These are phyloP conservation scores for Bremia lactucae DNA, from an alignment of 352 stramenopile genomes.

Conservation along the genomic window DNA sequence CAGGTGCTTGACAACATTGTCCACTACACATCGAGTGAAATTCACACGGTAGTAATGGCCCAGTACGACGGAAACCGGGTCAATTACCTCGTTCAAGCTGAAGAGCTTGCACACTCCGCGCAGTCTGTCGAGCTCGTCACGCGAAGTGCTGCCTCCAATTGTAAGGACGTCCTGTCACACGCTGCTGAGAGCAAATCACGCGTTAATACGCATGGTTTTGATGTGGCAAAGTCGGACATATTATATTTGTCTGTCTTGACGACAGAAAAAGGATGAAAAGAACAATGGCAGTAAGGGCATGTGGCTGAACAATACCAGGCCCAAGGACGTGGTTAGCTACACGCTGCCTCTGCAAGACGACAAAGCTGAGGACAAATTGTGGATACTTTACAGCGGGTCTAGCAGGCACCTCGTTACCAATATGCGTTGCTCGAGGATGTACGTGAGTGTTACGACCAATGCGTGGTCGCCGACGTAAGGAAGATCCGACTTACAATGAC, in stretches of 20 bases:
- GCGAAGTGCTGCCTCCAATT: neutral
- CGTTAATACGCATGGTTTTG: neutral
- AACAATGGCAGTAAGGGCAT: too few species aligned
- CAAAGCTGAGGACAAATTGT: too few species aligned
- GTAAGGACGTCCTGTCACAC: neutral
- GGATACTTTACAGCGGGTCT: neutral
- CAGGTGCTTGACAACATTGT: neutral
- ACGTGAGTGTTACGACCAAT: neutral
- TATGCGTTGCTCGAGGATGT: neutral
- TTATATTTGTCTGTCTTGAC: too few species aligned
- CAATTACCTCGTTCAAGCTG: neutral
- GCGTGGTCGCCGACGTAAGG: neutral
- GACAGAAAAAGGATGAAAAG: too few species aligned
- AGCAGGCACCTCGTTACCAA: neutral
- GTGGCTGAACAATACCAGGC: too few species aligned
- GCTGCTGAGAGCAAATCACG: neutral
- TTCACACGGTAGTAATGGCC: neutral
- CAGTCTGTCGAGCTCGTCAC: neutral
- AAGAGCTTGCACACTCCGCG: neutral
- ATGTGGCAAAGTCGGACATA: too few species aligned
- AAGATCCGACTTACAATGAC: too few species aligned
- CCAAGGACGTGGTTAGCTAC: too few species aligned
- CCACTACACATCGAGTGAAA: neutral
- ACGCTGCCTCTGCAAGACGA: too few species aligned
- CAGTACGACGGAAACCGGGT: neutral